Percentiles rank a stretch among this genome's conserved stretches.
Evolutionary conservation across 2,329 filamentous ascomycete genomes (phyloP).

Genomic region (Xylariaceae sp.): DNA sequence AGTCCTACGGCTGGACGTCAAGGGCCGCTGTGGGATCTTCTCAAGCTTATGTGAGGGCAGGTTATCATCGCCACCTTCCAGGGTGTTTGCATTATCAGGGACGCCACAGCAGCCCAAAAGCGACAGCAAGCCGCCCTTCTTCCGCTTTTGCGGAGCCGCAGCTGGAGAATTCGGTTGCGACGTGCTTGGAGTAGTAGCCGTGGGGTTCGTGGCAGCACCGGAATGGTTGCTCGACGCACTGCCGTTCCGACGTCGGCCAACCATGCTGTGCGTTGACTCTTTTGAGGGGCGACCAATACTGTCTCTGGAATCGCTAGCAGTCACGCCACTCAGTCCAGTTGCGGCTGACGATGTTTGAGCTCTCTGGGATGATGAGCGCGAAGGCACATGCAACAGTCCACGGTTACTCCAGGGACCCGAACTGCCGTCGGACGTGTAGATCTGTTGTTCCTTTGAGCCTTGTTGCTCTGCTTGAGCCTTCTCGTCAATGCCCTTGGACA

Average conservation of each 20-base stretch:
- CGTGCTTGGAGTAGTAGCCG: constrained; percentile 39
- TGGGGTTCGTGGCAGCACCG: constrained; percentile 44
- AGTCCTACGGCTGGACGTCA: constrained; percentile 47
- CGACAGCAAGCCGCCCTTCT: constrained; percentile 49
- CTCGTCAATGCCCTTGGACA: constrained; percentile 22
- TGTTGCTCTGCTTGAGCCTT: constrained; percentile 19
- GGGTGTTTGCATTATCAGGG: constrained; percentile 49
- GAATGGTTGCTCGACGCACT: constrained; percentile 61
- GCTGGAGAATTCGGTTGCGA: constrained; percentile 46
- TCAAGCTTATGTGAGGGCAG: constrained; percentile 49
- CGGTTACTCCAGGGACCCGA: constrained; percentile 28
- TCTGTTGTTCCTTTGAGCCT: constrained; percentile 19
- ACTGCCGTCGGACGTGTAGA: constrained; percentile 14
- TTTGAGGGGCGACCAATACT: constrained; percentile 59
- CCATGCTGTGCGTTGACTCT: constrained; percentile 57
- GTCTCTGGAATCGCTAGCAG: constrained; percentile 50
- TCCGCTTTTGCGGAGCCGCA: constrained; percentile 38
- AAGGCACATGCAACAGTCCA: constrained; percentile 50
- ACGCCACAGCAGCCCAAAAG: constrained; percentile 62
- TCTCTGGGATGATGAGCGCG: constrained; percentile 54
- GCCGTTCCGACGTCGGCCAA: constrained; percentile 56
- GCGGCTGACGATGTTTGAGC: constrained; percentile 52
- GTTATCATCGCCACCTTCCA: constrained; percentile 47
- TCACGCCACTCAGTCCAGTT: constrained; percentile 53
- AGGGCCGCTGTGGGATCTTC: constrained; percentile 46